Conservation (phyloP, 805 yeast species). For the Lipomyces orientalis region DNA sequence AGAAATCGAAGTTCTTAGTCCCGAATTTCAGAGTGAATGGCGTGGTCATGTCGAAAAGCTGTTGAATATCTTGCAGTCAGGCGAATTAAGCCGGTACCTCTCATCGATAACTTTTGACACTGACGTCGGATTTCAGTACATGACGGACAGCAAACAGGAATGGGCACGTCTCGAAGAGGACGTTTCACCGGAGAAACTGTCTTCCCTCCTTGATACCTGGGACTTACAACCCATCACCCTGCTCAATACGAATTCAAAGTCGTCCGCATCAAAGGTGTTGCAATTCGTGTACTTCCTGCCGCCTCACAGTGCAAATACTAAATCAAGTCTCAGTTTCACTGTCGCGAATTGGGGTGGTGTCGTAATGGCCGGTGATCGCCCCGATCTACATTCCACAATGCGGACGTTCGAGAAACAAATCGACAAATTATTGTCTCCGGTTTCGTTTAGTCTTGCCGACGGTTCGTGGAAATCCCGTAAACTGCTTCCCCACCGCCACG, state of each 20-base stretch:
- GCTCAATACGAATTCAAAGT: not conserved
- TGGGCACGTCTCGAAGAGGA: not conserved
- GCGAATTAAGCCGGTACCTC: constrained; percentile 16
- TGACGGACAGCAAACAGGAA: constrained; percentile 10
- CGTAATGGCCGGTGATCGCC: constrained; percentile 47
- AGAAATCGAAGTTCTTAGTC: not conserved
- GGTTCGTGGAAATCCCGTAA: constrained; percentile 1
- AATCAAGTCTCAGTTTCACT: constrained; percentile 26
- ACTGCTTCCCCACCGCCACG: constrained; percentile 23
- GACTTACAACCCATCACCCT: constrained; percentile 23
- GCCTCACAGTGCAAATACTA: constrained; percentile 4
- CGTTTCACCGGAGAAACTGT: constrained; percentile 3
- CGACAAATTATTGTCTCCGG: constrained; percentile 70
- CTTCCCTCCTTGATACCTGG: constrained; percentile 25
- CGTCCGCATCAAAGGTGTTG: constrained; percentile 15
- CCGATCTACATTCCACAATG: constrained; percentile 49
- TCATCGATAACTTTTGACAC: constrained; percentile 24
- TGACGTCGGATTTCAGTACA: constrained; percentile 25
- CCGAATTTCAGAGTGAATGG: constrained; percentile 11
- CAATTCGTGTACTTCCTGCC: constrained; percentile 29
- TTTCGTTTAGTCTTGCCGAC: constrained; percentile 55
- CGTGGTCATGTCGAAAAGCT: constrained; percentile 10
- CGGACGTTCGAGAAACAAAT: constrained; percentile 77
- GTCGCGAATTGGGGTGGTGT: constrained; percentile 95
- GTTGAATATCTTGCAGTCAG: constrained; percentile 1